phyloP scores from a whole-genome alignment of 305 asterid genomes.

The Solanum aculeatissimum region DNA sequence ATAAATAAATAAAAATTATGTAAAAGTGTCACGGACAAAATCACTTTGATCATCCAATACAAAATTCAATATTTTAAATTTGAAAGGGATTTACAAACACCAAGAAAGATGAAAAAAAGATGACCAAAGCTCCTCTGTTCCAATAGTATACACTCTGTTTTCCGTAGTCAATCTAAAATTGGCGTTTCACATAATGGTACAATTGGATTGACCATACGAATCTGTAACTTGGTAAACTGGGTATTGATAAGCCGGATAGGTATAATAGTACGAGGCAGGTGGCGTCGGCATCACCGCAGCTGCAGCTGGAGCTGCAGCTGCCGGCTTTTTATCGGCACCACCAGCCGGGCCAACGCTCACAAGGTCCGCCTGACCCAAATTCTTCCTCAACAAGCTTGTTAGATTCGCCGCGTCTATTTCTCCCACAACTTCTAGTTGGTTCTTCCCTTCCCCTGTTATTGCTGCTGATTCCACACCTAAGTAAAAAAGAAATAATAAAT shows the following conservation, averaged over 20 bases:
- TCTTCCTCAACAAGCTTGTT: not conserved
- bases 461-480: constrained; percentile 1
- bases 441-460: not conserved
- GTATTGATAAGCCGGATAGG: not conserved
- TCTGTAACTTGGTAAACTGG: not conserved
- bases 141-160: no score
- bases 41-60: not conserved
- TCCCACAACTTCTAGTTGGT: not conserved
- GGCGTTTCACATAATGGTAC: not conserved
- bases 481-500: not conserved
- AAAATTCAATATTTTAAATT: not conserved
- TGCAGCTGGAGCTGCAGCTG: not conserved
- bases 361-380: not conserved
- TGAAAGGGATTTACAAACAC: not conserved
- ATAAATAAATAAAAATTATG: no score
- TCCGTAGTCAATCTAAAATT: not conserved
- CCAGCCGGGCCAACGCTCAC: not conserved
- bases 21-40: no score
- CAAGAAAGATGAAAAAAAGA: not conserved
- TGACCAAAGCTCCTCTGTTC: not conserved
- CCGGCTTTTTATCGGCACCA: not conserved
- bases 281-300: not conserved
- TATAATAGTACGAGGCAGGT: not conserved
- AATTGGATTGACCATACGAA: not conserved
- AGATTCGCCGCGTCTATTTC: not conserved